A percentile compares a stretch with the other conserved stretches of the same genome.
Evolutionary conservation across 257 asterid genomes (phyloP).

Genomic region (Solanum gandarillasii): DNA sequence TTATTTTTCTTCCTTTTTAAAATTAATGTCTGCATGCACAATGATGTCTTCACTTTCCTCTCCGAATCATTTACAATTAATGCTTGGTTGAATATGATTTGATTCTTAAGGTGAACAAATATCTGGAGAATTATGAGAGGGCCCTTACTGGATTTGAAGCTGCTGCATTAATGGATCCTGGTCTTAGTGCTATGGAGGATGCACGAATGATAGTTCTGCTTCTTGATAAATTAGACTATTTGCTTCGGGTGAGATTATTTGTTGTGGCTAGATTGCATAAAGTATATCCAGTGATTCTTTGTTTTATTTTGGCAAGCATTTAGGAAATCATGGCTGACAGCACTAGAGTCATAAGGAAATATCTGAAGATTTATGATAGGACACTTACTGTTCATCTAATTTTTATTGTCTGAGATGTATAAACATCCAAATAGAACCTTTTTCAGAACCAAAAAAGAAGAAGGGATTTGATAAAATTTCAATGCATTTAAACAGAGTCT

Average conservation of each 20-base stretch:
- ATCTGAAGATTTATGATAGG: neutral
- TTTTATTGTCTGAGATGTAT: neutral
- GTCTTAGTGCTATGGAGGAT: constrained; percentile 68
- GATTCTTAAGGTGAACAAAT: constrained; percentile 61
- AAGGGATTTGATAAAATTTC: neutral
- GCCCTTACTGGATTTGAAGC: constrained; percentile 98
- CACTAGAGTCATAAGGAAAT: neutral
- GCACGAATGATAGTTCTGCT: constrained; percentile 53
- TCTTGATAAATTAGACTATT: constrained; percentile 62
- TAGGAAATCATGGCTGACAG: neutral
- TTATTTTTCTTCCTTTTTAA: neutral
- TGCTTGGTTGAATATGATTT: neutral
- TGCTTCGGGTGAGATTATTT: constrained; percentile 48
- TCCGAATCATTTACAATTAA: neutral
- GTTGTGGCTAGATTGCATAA: neutral
- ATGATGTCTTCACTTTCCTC: neutral
- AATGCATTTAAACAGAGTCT: neutral
- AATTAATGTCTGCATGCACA: neutral
- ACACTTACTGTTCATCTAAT: neutral
- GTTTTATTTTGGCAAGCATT: neutral
- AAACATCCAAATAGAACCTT: neutral
- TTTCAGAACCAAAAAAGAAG: neutral
- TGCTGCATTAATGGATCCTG: constrained; percentile 88
- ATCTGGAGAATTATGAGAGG: constrained; percentile 89
- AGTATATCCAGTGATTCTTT: neutral